Base-by-base conservation (phyloP, 2,329 filamentous ascomycete species). In the Curvularia hawaiiensis region DNA sequence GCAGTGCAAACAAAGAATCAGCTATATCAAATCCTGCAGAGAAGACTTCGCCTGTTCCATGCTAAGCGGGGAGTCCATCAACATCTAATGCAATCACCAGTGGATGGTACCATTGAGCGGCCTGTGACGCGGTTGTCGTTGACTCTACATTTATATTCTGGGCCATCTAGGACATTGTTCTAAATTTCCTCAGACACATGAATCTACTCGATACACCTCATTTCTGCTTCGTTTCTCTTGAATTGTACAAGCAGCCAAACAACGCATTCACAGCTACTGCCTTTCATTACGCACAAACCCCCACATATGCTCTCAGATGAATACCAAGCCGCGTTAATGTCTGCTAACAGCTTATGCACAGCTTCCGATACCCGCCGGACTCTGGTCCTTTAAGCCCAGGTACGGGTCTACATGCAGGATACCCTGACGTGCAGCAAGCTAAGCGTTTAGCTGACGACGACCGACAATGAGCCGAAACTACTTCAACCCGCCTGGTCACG, bases 381-480 rank as follows among this genome's bases (percentile, higher is more conserved):
- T 45, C 33, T 22, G 30, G 56, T 43, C 30, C 47, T 50, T 51
- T 48, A 38, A 39, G 48, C 20, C 52, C 49, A 52, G 45, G 54
- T 66, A 50, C 54, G 48, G 43, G 53, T 53, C 54, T 63, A 54
- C 50, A 59, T 64, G 61, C 55, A 51, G 47, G 47, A 55, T 59
- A 48, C 46, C 53, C 60, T 67, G 63, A 70, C 63, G 67, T 69
- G 69, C 69, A 70, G 65, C 58, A 63, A 68, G 67, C 70, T 73
- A 74, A 66, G 58, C 61, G 62, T 61, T 56, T 68, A 64, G 64
- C 60, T 63, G 52, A 61, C 61, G 62, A 64, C 63, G 54, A 62
- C 59, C 63, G 62, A 70, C 50, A 58, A 72, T 74, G 71, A 71
- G 61, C 69, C 70, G 70, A 68, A 30, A 58, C 63, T 63, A 66